Conservation (phyloP, 1,139 yeast species). For the Blastobotrys serpentis region DNA sequence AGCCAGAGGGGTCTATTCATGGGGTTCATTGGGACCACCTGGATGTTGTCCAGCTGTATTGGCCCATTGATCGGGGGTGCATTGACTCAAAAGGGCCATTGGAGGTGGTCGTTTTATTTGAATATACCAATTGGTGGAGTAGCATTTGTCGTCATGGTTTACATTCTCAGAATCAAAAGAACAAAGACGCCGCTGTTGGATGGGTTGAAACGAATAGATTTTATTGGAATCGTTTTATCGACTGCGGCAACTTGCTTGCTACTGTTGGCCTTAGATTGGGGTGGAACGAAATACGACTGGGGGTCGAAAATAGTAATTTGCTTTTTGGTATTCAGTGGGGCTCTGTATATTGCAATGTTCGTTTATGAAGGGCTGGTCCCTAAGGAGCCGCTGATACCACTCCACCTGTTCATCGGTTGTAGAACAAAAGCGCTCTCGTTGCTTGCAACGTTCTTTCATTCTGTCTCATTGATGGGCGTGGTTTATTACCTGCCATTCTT, state of each 20-base stretch:
- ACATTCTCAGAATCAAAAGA: slow-evolving; percentile 48
- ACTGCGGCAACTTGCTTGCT: slow-evolving; percentile 46
- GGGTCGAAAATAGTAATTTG: slow-evolving; percentile 55
- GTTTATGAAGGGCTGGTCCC: slow-evolving; percentile 46
- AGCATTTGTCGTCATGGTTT: slow-evolving; percentile 45
- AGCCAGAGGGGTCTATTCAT: slow-evolving; percentile 51
- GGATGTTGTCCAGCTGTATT: slow-evolving; percentile 55
- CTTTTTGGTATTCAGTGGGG: slow-evolving; percentile 42
- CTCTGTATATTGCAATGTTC: slow-evolving; percentile 45
- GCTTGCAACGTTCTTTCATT: slow-evolving; percentile 44
- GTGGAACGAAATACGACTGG: slow-evolving; percentile 50
- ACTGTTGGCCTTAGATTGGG: slow-evolving; percentile 52
- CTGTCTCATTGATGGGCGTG: slow-evolving; percentile 47
- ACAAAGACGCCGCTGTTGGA: slow-evolving; percentile 42
- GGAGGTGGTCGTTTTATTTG: slow-evolving; percentile 81
- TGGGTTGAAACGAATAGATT: slow-evolving; percentile 48
- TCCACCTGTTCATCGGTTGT: slow-evolving; percentile 38
- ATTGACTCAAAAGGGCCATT: slow-evolving; percentile 56
- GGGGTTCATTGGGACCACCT: slow-evolving; percentile 49
- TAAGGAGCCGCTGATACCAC: slow-evolving; percentile 51
- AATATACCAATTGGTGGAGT: slow-evolving; percentile 67
- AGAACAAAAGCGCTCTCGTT: slow-evolving; percentile 37
- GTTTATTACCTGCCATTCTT: slow-evolving; percentile 50
- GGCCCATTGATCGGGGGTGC: slow-evolving; percentile 76
- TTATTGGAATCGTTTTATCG: slow-evolving; percentile 46